phyloP scores from a whole-genome alignment of 73 alveolate species.

The Symbiodinium natans region DNA sequence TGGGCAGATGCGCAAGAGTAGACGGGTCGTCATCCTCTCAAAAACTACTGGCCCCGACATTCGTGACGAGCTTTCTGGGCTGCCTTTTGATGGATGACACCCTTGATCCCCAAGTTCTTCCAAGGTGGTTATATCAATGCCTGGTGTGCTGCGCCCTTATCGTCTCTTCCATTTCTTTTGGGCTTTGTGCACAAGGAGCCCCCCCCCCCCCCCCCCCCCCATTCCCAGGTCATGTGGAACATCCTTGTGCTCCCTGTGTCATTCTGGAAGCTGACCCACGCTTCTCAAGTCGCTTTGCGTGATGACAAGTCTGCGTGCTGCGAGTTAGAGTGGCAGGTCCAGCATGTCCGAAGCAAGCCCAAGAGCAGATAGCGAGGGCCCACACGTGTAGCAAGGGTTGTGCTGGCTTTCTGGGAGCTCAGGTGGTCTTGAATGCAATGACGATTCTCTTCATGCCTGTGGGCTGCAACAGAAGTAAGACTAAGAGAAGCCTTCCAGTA shows the following conservation, averaged over 20 bases:
- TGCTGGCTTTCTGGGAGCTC: neutral
- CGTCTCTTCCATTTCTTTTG: too few relatives aligned
- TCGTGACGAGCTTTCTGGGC: too few relatives aligned
- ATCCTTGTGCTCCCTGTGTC: slow-evolving; percentile 56
- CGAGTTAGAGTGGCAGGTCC: neutral
- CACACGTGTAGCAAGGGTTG: neutral
- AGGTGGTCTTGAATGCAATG: slow-evolving; percentile 62
- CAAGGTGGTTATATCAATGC: slow-evolving; percentile 65
- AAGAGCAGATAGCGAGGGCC: neutral
- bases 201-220: too few relatives aligned
- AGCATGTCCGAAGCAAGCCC: neutral
- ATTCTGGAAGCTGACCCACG: slow-evolving; percentile 71
- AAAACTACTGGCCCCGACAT: too few relatives aligned
- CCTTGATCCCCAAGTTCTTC: too few relatives aligned
- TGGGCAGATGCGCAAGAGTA: too few relatives aligned
- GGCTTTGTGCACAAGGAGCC: neutral
- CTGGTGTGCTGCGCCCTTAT: slow-evolving; percentile 50
- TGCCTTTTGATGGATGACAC: too few relatives aligned
- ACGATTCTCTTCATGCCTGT: slow-evolving; percentile 30
- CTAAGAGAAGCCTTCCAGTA: too few relatives aligned
- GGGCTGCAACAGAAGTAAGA: neutral
- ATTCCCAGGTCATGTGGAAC: slow-evolving; percentile 81
- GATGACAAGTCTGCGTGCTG: neutral
- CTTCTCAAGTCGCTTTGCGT: slow-evolving; percentile 17
- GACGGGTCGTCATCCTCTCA: too few relatives aligned